Base-by-base conservation (phyloP, 1,139 yeast species). In the Yamadazyma jaroonii region DNA sequence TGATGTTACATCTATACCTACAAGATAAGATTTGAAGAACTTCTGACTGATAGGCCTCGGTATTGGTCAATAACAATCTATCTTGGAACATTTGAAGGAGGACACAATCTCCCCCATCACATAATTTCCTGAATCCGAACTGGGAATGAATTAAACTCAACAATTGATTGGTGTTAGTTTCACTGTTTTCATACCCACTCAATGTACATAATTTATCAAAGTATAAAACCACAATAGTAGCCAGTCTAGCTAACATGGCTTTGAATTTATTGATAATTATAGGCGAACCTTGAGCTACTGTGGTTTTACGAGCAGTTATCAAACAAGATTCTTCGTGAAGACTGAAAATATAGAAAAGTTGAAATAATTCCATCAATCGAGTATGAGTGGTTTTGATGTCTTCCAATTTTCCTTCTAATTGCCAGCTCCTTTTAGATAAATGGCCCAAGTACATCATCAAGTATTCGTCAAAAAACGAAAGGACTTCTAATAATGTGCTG, bases 1-100 rank as follows among this genome's bases (percentile, higher is more conserved):
- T 66, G 3, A 88, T 63, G 2, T 71, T 65, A 40, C 86, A 72
- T 31, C 87, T 95, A 51, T 83, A 88, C 9, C 87, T 72, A 56
- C 98, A 92, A 44, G 80, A 73, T 15, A 92, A 63, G 25, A 88
- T 70, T 51, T 92, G 97, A 8, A 86, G 65, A 37, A 87, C 58
- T 38, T 89, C 88, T 12, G 38, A 39, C 42, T 83, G 81, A 17
- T 42, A 41, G 3, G 38, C 34, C 2, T 54, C 50, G 51, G 74
- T 62, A 7, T 71, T 62, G 21, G 74, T 60, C 1, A 63, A 52
- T 5, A 79, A 62, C 20, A 88, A 61, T 13, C 75, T 67, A 12
- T 67, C 67, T 47, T 88, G 84, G 1, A 83, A 66, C 31, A 84
- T 61, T 23, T 69, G 69, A 32, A 92, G 63, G 45, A 89, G 81